Evolutionary conservation across 805 yeast genomes (phyloP), one percentile per base, ranked within the genome.

Genomic region (Barnettozyma salicaria): DNA sequence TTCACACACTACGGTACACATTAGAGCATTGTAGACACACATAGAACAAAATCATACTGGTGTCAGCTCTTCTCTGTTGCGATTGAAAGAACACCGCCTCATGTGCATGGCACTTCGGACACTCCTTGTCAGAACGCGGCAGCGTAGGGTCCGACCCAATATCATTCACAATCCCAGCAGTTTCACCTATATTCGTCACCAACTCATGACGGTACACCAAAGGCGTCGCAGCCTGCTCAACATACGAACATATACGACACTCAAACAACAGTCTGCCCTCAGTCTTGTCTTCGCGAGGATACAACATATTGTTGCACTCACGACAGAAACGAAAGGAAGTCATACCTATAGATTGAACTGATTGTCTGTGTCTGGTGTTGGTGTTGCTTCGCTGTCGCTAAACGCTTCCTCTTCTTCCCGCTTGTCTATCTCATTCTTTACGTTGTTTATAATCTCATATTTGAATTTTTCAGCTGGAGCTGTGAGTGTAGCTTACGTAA

Each of bases 1-100:
- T 9, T 38, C 40, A 43, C 18, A 37, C 48, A 43, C 56, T 53
- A 17, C 67, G 63, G 39, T 59, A 67, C 13, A 83, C 87, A 55
- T 83, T 78, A 47, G 85, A 83, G 60, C 98, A 90, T 37, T 78
- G 32, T 50, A 84, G 63, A 61, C 98, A 90, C 37, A 92, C 98
- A 60, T 86, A 92, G 58, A 89, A 89, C 62, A 88, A 70, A 35
- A 82, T 79, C 99, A 92, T 92, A 41, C 90, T 80, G 1, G 99
- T 92, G 58, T 92, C 98, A 34, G 86, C 88, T 40, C 96, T 74
- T 53, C 89, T 76, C 63, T 92, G 97, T 60, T 92, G 99, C 19
- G 92, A 79, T 63, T 92, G 98, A 72, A 92, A 92, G 59, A 92
- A 92, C 27, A 92, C 98, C 61, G 95, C 86, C 50, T 89, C 96